A percentile compares a stretch with the other conserved stretches of the same genome.
These are phyloP conservation scores for Fusarium annulatum DNA, from an alignment of 2,329 filamentous ascomycete genomes.

Conservation along the genomic window DNA sequence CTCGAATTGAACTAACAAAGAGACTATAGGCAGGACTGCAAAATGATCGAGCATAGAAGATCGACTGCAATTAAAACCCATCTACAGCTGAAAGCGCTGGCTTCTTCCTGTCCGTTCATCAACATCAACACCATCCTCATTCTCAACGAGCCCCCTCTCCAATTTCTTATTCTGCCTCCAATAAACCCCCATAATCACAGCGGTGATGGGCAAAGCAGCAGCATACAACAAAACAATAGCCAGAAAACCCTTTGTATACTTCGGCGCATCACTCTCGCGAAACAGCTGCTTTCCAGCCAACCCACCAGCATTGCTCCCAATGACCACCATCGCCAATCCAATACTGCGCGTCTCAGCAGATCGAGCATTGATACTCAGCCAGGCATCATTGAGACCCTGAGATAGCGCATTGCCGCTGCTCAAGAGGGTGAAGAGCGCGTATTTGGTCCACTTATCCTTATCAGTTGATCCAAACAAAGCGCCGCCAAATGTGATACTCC, in stretches of 20 bases:
- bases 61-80: accelerated
- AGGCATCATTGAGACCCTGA: constrained; percentile 43
- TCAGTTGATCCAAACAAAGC: constrained; percentile 17
- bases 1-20: background rate
- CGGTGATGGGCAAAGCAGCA: constrained; percentile 26
- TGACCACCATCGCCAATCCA: constrained; percentile 40
- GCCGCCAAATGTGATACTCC: constrained; percentile 36
- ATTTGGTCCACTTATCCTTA: constrained; percentile 32
- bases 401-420: constrained; percentile 35
- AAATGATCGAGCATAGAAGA: background rate
- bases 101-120: background rate
- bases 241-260: constrained; percentile 33
- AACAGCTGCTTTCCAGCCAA: constrained; percentile 43
- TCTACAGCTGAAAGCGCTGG: background rate
- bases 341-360: constrained; percentile 30
- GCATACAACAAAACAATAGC: constrained; percentile 34
- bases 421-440: constrained; percentile 31
- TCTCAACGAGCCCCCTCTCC: background rate
- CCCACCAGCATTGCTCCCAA: constrained; percentile 40
- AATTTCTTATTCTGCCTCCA: constrained; percentile 36
- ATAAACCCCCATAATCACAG: constrained; percentile 38
- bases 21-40: background rate
- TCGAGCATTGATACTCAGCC: constrained; percentile 39
- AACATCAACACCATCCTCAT: background rate
- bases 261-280: constrained; percentile 29